phyloP scores from a whole-genome alignment of 306 rosid species.

The Castanea crenata region DNA sequence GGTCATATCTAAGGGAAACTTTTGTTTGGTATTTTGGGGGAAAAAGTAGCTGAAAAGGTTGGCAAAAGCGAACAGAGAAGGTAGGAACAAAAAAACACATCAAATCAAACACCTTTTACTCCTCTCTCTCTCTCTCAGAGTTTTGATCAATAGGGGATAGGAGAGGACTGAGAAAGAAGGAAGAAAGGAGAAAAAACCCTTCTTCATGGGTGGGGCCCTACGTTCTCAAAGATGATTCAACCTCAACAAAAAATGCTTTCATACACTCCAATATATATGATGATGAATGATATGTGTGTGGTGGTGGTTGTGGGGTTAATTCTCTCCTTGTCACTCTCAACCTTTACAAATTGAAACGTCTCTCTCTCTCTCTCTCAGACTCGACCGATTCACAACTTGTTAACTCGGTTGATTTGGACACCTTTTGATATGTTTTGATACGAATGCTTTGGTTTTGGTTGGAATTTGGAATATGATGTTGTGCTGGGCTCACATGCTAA shows the following conservation, averaged over 20 bases:
- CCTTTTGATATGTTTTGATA: too few species aligned
- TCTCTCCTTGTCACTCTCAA: conserved; percentile 30
- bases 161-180: conserved; percentile 5
- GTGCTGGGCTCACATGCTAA: background rate
- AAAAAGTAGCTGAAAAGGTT: conserved; percentile 41
- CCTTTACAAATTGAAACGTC: conserved; percentile 29
- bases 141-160: background rate
- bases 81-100: conserved; percentile 55
- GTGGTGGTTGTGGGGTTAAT: conserved; percentile 40
- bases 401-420: too few species aligned
- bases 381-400: background rate
- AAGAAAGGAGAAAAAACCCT: conserved; percentile 9
- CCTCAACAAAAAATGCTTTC: conserved; percentile 19
- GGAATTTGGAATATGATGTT: background rate
- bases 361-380: background rate
- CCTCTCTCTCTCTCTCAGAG: conserved; percentile 5
- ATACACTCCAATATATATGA: conserved; percentile 15
- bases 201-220: conserved; percentile 4
- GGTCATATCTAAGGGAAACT: conserved; percentile 20
- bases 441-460: background rate
- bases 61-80: conserved; percentile 44
- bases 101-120: conserved; percentile 55
- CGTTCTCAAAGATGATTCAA: conserved; percentile 8
- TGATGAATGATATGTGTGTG: conserved; percentile 30
- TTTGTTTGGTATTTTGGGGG: conserved; percentile 23